These are phyloP conservation scores for Gossypium schwendimanii DNA, from an alignment of 441 rosid genomes.

Conservation along the genomic window DNA sequence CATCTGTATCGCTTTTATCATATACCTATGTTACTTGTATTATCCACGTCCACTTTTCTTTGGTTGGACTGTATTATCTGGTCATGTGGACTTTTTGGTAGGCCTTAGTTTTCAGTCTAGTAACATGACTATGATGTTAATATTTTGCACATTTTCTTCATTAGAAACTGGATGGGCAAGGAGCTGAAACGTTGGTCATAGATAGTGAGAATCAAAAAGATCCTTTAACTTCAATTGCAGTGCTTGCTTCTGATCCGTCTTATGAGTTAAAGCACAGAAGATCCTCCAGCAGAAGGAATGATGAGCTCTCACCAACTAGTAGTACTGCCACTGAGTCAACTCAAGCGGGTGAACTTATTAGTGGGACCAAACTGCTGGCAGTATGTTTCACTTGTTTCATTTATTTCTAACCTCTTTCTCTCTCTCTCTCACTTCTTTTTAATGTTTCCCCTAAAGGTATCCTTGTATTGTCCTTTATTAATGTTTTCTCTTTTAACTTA, in stretches of 20 bases:
- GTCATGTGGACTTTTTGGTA: neutral
- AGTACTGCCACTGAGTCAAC: constrained; percentile 66
- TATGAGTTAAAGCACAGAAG: constrained; percentile 52
- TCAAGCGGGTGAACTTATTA: constrained; percentile 51
- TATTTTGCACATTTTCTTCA: constrained; percentile 14
- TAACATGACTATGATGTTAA: constrained; percentile 12
- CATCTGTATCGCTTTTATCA: neutral
- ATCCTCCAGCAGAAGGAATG: constrained; percentile 80
- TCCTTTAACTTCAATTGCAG: constrained; percentile 46
- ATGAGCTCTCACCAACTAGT: constrained; percentile 62
- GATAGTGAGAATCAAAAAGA: constrained; percentile 57
- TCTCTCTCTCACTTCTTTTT: neutral
- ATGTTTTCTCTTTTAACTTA: too few relatives aligned
- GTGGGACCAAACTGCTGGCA: constrained; percentile 32
- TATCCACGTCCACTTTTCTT: neutral
- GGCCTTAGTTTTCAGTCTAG: neutral
- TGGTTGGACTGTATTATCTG: neutral
- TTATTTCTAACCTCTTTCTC: neutral
- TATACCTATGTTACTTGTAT: neutral
- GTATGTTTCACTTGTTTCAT: constrained; percentile 28
- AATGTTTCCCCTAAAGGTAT: neutral
- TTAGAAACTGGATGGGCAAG: constrained; percentile 49
- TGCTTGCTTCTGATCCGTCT: constrained; percentile 41
- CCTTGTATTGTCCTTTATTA: neutral
- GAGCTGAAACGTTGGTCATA: constrained; percentile 45